phyloP scores from a whole-genome alignment of 805 yeast species.

The Metschnikowia cerradonensis region DNA sequence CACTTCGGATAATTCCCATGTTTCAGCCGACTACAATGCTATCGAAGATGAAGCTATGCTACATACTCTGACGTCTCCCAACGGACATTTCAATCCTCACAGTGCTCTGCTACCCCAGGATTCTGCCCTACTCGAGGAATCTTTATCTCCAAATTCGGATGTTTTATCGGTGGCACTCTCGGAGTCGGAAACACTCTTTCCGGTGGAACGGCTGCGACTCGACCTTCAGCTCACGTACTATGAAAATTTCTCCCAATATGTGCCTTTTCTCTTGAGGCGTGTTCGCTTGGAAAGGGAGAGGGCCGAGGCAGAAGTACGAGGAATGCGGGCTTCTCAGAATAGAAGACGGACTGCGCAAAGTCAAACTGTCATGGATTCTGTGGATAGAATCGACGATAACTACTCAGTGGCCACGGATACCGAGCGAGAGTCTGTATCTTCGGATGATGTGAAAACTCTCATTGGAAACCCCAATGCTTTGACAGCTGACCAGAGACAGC shows the following conservation, averaged over 20 bases:
- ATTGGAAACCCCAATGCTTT: background rate
- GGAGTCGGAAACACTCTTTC: slow-evolving; percentile 34
- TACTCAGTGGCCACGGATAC: slow-evolving; percentile 2
- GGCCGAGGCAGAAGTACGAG: background rate
- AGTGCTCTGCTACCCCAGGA: background rate
- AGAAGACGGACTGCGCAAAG: background rate
- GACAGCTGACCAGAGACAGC: background rate
- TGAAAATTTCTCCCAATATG: slow-evolving; percentile 36
- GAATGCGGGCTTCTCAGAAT: background rate
- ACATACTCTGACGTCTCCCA: too few relatives aligned
- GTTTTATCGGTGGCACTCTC: slow-evolving; percentile 26
- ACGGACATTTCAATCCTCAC: background rate
- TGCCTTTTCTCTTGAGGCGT: slow-evolving; percentile 36
- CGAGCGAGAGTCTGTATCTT: slow-evolving; percentile 1
- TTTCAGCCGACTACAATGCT: background rate
- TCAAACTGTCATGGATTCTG: background rate
- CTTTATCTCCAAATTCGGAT: background rate
- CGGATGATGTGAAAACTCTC: slow-evolving; percentile 2
- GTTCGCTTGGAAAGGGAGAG: slow-evolving; percentile 18
- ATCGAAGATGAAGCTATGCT: background rate
- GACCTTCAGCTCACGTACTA: slow-evolving; percentile 35
- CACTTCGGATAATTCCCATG: background rate
- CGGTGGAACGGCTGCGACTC: slow-evolving; percentile 21
- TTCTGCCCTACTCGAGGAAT: background rate
- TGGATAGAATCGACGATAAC: background rate